A percentile compares a stretch with the other conserved stretches of the same genome.
phyloP scores from a whole-genome alignment of 23 red algal genomes.

The Agarophyton chilense region DNA sequence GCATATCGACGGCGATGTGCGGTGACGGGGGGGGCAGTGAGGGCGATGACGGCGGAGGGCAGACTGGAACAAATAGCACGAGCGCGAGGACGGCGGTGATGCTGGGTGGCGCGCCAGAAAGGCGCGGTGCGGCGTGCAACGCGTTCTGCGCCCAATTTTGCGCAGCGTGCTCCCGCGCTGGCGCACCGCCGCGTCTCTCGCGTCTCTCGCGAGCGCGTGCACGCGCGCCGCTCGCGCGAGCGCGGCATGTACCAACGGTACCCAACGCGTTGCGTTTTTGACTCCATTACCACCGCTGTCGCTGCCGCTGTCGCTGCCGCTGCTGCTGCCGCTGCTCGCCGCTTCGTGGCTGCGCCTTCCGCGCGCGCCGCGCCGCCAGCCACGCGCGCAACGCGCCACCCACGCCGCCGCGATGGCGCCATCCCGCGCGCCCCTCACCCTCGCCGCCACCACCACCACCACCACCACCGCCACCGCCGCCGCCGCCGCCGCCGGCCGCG shows the following conservation, averaged over 20 bases:
- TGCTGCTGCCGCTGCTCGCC: no score
- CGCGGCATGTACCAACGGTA: no score
- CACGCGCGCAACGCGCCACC: neutral
- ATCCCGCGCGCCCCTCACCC: neutral
- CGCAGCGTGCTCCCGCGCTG: neutral
- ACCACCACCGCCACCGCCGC: neutral
- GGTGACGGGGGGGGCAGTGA: no score
- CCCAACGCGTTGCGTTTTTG: no score
- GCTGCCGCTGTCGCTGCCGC: no score
- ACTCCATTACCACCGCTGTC: no score
- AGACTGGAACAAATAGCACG: neutral
- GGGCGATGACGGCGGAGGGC: neutral
- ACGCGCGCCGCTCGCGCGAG: neutral
- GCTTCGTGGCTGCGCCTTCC: no score
- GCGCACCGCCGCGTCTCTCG: neutral
- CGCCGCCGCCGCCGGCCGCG: neutral
- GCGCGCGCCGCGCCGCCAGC: neutral
- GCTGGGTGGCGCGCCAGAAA: neutral
- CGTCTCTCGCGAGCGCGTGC: no score
- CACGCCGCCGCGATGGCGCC: neutral
- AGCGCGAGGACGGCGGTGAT: neutral
- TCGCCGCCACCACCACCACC: neutral
- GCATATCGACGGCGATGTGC: no score
- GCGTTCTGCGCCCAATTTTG: constrained; percentile 10
- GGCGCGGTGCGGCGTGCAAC: constrained; percentile 1